phyloP scores from a whole-genome alignment of 768 basidiomycete species.

The Rhodotorula diobovata region DNA sequence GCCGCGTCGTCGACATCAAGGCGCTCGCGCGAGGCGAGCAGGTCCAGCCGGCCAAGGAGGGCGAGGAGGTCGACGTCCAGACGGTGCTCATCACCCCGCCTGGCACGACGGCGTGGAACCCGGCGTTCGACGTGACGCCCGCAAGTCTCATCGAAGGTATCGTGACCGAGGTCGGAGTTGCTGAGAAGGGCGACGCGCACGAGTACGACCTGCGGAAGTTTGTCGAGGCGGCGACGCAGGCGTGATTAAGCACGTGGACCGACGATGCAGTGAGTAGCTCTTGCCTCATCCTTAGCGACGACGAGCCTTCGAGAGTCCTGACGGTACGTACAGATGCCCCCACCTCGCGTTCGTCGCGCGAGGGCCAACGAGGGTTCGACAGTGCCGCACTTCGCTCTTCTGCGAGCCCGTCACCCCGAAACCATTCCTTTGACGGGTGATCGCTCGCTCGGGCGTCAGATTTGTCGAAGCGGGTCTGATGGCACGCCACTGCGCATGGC shows the following conservation, averaged over 20 bases:
- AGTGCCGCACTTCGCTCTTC: too few species aligned
- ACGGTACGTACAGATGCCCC: too few species aligned
- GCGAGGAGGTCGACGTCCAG: slow-evolving; percentile 55
- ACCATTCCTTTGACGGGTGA: too few species aligned
- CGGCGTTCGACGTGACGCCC: slow-evolving; percentile 94
- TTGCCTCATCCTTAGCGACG: too few species aligned
- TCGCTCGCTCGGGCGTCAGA: too few species aligned
- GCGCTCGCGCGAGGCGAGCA: slow-evolving; percentile 52
- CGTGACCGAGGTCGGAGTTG: slow-evolving; percentile 91
- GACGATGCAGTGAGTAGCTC: too few species aligned
- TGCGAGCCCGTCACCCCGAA: too few species aligned
- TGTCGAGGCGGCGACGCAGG: slow-evolving; percentile 45
- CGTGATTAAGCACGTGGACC: neutral
- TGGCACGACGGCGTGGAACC: slow-evolving; percentile 61
- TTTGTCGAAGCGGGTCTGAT: too few species aligned
- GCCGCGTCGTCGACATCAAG: slow-evolving; percentile 65
- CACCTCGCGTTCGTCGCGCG: too few species aligned
- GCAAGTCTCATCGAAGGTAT: slow-evolving; percentile 89
- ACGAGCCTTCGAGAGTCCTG: too few species aligned
- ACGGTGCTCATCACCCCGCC: slow-evolving; percentile 44
- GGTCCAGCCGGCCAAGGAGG: slow-evolving; percentile 54
- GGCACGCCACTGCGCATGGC: too few species aligned
- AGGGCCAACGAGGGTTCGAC: too few species aligned
- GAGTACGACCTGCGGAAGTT: slow-evolving; percentile 63
- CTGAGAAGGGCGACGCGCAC: slow-evolving; percentile 61